Evolutionary conservation across 1,284 basidiomycete genomes (phyloP).

Genomic region (Filobasidium uniguttulatum): DNA sequence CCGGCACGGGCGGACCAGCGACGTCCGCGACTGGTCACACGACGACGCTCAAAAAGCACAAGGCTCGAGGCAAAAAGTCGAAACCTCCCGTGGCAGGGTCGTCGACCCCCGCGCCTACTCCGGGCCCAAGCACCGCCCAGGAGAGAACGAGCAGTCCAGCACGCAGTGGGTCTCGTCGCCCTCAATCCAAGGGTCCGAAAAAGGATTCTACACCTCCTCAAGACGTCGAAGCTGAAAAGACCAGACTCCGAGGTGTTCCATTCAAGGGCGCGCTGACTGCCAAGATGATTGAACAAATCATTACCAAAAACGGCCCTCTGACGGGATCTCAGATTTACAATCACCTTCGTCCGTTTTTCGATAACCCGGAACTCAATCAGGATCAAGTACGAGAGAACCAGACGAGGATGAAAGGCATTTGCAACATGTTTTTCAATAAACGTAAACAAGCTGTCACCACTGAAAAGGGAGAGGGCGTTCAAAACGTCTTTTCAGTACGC

Average conservation of each 20-base stretch:
- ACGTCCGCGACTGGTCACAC: background rate
- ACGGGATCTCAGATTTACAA: too few species aligned
- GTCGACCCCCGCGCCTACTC: background rate
- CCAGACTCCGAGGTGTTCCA: background rate
- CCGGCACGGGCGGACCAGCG: background rate
- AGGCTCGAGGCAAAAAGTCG: slow-evolving; percentile 11
- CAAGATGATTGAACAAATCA: background rate
- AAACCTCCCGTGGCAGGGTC: slow-evolving; percentile 3
- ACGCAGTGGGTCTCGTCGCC: background rate
- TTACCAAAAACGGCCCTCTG: too few species aligned
- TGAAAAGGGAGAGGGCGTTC: too few species aligned
- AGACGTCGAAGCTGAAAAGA: background rate
- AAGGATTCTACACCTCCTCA: background rate
- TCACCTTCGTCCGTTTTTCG: background rate
- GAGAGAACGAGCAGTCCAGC: slow-evolving; percentile 1
- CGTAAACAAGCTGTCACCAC: too few species aligned
- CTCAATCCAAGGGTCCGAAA: background rate
- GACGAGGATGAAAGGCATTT: background rate
- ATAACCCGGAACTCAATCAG: background rate
- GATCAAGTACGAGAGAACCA: background rate
- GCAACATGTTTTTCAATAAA: background rate
- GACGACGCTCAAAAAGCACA: slow-evolving; percentile 11
- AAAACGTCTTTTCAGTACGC: too few species aligned
- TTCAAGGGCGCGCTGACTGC: background rate
- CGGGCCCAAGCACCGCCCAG: background rate